Base-by-base conservation (phyloP, 2,329 filamentous ascomycete species). In the Colletotrichum tropicale region DNA sequence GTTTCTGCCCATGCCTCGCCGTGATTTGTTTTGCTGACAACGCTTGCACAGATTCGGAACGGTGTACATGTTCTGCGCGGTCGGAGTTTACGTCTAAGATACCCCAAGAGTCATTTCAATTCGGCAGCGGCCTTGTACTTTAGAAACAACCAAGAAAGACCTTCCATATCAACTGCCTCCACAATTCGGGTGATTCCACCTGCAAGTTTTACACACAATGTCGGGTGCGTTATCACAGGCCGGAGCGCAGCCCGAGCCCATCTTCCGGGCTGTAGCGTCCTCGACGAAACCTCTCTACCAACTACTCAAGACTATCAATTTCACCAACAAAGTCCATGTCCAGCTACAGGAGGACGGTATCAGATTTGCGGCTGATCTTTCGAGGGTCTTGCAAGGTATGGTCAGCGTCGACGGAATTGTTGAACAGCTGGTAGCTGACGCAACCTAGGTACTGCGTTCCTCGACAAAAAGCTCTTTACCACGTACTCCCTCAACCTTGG, bases 11-110 rank as follows among this genome's bases (percentile, higher is more conserved):
- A 18, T 16, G 69, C 32, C 38, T n/a, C 10, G 18, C 8, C 64
- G 55, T 24, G 34, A 66, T 65, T 76, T 56, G 80, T 74, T 38
- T 58, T 73, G 36, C 36, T 64, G 77, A 66, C 66, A 16, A 16
- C 36, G 67, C 24, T 24, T 10, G 32, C 28, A 13, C 82, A 98
- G 96, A 66, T 94, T 98, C 85, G 97, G 97, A 80, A 94, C 96
- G 66, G 96, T 99, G 61, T 98, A 97, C 87, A 98, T 98, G 94
- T 98, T 99, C 87, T 99, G 97, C 87, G 97, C 96, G 76, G 97
- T 97, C 84, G 97, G 97, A 84, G 97, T 99, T 83, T 98, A 99
- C 93, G 95, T 99, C 85, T 99, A 92, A 89, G 84, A 91, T 87
- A 88, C 86, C 87, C 85, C 81, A 75, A 78, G 76, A 78, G 80